Evolutionary conservation across 805 yeast genomes (phyloP), one percentile per base, ranked within the genome.

Genomic region (Schizosaccharomyces octosporus): DNA sequence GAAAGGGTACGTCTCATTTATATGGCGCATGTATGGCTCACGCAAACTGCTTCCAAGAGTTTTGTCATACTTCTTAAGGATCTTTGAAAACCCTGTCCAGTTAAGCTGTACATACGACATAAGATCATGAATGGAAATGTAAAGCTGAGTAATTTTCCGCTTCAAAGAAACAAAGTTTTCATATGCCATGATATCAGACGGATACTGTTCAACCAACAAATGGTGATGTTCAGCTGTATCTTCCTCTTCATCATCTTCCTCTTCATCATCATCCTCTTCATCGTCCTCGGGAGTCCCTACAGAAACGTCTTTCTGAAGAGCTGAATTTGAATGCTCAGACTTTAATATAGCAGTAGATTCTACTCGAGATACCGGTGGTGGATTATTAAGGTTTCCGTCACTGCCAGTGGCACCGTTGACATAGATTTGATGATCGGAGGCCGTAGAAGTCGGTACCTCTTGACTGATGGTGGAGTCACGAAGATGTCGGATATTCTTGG

Each of bases 21-120:
- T 66, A 58, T 72, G 71, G 36, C 67, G 67, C 67, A 85, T 72
- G 68, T 85, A 87, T 21, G 61, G 55, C n/a, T 73, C 73, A 66
- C 82, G 82, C 48, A 85, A 73, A 32, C 78, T 70, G 48, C 85
- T 79, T 63, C 79, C 78, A 65, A 87, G 74, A 11, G 86, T 81
- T 70, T 90, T 90, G 72, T 93, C 96, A 70, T 87, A 93, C 72
- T 90, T 90, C 71, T 90, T 90, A 65, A 88, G 77, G 54, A 90
- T 89, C 72, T 90, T 90, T 61, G 85, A 79, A 71, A 90, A 86
- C 1, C 97, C 97, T 29, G 95, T 86, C 65, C 77, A 79, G 75
- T 90, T 90, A 65, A 93, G 75, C 67, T 88, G 95, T 60, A 85
- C 77, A 69, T 74, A 90, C 11, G 95, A 86, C 66, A 84, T 81